phyloP scores from a whole-genome alignment of 1,284 basidiomycete species.

The Ustilago trichophora region DNA sequence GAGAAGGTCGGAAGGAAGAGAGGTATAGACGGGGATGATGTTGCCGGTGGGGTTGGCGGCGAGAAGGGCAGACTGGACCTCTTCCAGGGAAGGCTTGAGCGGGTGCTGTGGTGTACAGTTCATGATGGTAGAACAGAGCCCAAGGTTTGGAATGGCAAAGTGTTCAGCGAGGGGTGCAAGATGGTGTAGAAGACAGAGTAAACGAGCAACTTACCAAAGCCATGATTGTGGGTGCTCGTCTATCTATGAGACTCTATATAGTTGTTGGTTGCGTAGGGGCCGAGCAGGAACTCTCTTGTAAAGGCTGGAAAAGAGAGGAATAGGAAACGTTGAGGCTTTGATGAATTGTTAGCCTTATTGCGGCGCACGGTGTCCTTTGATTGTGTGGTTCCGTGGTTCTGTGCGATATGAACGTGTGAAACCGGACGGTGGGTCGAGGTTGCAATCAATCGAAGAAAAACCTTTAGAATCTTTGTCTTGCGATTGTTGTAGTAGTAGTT shows the following conservation, averaged over 20 bases:
- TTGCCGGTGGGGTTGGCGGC: conserved; percentile 72
- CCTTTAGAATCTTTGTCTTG: too few relatives aligned
- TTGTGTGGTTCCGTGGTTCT: neutral
- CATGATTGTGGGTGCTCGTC: conserved; percentile 14
- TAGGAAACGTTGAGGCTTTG: too few relatives aligned
- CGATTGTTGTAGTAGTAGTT: neutral
- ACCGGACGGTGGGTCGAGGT: neutral
- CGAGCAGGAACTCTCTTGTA: too few relatives aligned
- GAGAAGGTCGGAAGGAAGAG: conserved; percentile 92
- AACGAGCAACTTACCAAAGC: conserved; percentile 29
- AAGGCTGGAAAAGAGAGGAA: too few relatives aligned
- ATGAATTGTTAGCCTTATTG: too few relatives aligned
- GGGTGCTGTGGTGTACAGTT: conserved; percentile 19
- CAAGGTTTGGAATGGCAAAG: neutral
- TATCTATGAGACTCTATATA: conserved; percentile 12
- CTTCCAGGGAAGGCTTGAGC: conserved; percentile 53
- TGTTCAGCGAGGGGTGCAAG: conserved; percentile 2
- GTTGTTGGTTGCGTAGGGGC: neutral
- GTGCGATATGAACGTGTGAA: conserved; percentile 5
- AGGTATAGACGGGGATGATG: conserved; percentile 89
- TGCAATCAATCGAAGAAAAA: too few relatives aligned
- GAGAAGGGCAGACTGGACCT: conserved; percentile 57
- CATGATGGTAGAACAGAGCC: conserved; percentile 6
- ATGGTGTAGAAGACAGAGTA: neutral
- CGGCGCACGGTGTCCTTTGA: too few relatives aligned